Conservation (phyloP, 2,329 filamentous ascomycete species). For the Acrocalymma vagum region DNA sequence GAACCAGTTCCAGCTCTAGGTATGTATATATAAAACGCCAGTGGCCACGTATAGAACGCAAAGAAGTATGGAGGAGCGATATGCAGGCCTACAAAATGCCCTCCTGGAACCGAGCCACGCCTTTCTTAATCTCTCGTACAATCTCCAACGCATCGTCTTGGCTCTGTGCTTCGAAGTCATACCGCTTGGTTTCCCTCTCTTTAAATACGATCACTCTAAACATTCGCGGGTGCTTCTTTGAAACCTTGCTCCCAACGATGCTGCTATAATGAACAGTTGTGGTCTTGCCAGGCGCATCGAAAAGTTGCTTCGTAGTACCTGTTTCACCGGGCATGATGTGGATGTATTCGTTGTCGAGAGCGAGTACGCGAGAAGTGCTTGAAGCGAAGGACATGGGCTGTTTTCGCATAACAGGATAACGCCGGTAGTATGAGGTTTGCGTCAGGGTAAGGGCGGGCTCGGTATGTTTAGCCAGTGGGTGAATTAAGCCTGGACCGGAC, state of each 20-base stretch:
- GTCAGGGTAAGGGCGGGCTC: slow-evolving; percentile 51
- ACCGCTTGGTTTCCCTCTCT: slow-evolving; percentile 78
- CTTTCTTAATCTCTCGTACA: slow-evolving; percentile 79
- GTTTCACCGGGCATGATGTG: slow-evolving; percentile 75
- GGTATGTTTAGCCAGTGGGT: slow-evolving; percentile 72
- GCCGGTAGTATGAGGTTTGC: slow-evolving; percentile 65
- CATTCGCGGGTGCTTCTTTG: slow-evolving; percentile 79
- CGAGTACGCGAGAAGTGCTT: slow-evolving; percentile 77
- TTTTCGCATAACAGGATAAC: slow-evolving; percentile 82
- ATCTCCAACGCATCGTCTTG: slow-evolving; percentile 79
- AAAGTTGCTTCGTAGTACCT: slow-evolving; percentile 66
- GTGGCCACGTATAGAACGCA: no score
- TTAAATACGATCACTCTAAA: slow-evolving; percentile 83
- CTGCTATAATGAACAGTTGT: slow-evolving; percentile 85
- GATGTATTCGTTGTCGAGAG: slow-evolving; percentile 86
- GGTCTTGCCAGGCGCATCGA: slow-evolving; percentile 71
- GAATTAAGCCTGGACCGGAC: slow-evolving; percentile 59
- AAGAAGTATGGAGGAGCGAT: no score
- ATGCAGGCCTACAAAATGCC: slow-evolving; percentile 47
- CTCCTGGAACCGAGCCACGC: slow-evolving; percentile 72
- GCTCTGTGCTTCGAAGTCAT: slow-evolving; percentile 83
- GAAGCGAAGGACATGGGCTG: slow-evolving; percentile 83
- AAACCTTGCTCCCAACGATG: slow-evolving; percentile 83
- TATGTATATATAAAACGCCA: no score
- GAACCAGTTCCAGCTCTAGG: no score